Percentiles rank a stretch among this genome's conserved stretches.
Evolutionary conservation across 352 stramenopile genomes (phyloP).

Genomic region (Globisporangium heterothallicum): DNA sequence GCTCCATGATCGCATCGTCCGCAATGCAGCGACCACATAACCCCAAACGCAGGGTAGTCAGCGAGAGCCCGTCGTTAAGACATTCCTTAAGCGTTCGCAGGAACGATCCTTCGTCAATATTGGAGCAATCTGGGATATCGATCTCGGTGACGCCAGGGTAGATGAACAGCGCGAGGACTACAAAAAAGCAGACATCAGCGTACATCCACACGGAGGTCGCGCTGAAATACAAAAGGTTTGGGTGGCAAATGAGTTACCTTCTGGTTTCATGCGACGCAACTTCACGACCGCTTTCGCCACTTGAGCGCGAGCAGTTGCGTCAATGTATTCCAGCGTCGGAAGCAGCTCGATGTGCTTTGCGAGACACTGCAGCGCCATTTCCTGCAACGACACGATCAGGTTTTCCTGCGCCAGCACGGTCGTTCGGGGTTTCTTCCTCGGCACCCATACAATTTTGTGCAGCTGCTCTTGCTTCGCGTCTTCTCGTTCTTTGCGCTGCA

Average conservation of each 20-base stretch:
- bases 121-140: conserved; percentile 78
- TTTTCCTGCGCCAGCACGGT: conserved; percentile 43
- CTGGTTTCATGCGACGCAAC: conserved; percentile 47
- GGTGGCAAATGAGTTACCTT: conserved; percentile 19
- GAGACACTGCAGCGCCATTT: conserved; percentile 51
- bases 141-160: conserved; percentile 79
- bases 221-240: neutral
- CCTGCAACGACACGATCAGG: conserved; percentile 40
- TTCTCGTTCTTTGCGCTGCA: conserved; percentile 32
- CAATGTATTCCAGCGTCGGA: conserved; percentile 67
- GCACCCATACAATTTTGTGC: conserved; percentile 35
- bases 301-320: conserved; percentile 49
- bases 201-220: neutral
- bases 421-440: conserved; percentile 41
- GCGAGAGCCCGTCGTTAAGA: conserved; percentile 28
- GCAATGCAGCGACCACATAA: conserved; percentile 73
- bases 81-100: conserved; percentile 49
- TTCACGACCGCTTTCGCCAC: conserved; percentile 55
- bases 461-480: conserved; percentile 6
- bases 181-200: neutral
- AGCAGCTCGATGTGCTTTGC: conserved; percentile 62
- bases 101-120: conserved; percentile 66
- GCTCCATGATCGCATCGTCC: conserved; percentile 62
- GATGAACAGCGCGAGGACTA: conserved; percentile 75
- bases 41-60: conserved; percentile 59